Percentiles rank a stretch among this genome's conserved stretches.
Conservation (phyloP, 2,329 filamentous ascomycete genomes). For the Xylariaceae sp. region DNA sequence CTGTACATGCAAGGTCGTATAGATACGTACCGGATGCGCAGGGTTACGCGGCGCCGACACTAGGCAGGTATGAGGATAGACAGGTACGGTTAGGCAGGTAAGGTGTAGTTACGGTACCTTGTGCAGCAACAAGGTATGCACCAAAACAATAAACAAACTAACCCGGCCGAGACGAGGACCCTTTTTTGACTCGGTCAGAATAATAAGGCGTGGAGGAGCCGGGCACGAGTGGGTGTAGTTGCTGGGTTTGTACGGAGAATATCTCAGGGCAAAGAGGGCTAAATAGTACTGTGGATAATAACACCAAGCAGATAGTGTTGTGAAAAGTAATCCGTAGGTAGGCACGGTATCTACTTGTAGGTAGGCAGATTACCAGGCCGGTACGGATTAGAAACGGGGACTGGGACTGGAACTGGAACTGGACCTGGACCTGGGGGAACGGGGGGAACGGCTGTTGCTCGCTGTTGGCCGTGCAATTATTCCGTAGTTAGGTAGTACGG, state of each 20-base stretch:
- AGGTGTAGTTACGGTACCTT: neutral
- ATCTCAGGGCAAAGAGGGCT: neutral
- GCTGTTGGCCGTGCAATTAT: neutral
- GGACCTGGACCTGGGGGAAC: neutral
- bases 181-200: neutral
- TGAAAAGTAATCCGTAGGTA: too few relatives aligned
- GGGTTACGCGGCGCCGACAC: slow-evolving; percentile 30
- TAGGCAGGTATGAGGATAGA: slow-evolving; percentile 14
- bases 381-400: too few relatives aligned
- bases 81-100: slow-evolving; percentile 11
- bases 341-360: too few relatives aligned
- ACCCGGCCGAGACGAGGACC: neutral
- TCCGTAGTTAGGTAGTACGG: too few relatives aligned
- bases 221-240: neutral
- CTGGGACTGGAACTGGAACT: neutral
- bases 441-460: neutral
- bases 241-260: too few relatives aligned
- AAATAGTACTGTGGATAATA: neutral
- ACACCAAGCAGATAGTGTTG: neutral
- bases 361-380: too few relatives aligned
- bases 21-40: slow-evolving; percentile 13
- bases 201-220: neutral
- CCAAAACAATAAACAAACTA: neutral
- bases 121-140: neutral
- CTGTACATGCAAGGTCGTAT: slow-evolving; percentile 2